Conservation (phyloP, 192 early-diverging fungal genomes). For the Chytriomyces sp. region DNA sequence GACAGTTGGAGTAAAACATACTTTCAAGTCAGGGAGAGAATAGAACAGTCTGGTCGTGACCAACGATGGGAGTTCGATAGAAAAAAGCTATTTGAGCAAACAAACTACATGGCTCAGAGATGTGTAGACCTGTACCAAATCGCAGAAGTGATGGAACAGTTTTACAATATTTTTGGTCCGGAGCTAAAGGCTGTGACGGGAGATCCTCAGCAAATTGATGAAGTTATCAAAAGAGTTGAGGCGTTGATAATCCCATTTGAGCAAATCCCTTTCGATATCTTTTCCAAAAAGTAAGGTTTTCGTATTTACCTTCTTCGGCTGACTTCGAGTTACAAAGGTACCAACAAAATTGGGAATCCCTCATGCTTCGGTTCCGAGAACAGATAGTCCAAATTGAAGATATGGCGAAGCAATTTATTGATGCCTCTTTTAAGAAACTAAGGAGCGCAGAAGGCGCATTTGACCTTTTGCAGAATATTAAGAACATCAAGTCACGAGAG, state of each 20-base stretch:
- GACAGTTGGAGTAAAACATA: slow-evolving; percentile 65
- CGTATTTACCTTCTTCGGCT: not conserved
- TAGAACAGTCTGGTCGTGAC: slow-evolving; percentile 65
- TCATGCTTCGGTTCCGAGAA: slow-evolving; percentile 66
- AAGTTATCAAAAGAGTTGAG: slow-evolving; percentile 69
- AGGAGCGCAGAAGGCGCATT: slow-evolving; percentile 66
- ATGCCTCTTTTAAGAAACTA: slow-evolving; percentile 65
- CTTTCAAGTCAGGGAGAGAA: slow-evolving; percentile 62
- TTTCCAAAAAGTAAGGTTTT: slow-evolving; percentile 54
- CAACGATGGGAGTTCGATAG: slow-evolving; percentile 71
- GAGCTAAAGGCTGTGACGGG: slow-evolving; percentile 69
- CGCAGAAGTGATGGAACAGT: slow-evolving; percentile 69
- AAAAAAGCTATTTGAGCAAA: slow-evolving; percentile 67
- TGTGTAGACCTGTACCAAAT: slow-evolving; percentile 64
- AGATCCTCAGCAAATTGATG: slow-evolving; percentile 66
- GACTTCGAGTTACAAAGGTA: slow-evolving; percentile 33
- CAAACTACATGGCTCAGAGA: slow-evolving; percentile 65
- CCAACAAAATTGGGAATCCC: slow-evolving; percentile 59
- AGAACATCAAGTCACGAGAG: slow-evolving; percentile 63
- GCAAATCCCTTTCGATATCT: slow-evolving; percentile 61
- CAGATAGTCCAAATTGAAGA: slow-evolving; percentile 69
- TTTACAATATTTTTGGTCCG: slow-evolving; percentile 69
- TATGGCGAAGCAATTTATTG: slow-evolving; percentile 71
- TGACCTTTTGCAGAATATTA: slow-evolving; percentile 67
- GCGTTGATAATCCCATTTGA: slow-evolving; percentile 63